A percentile compares a stretch with the other conserved stretches of the same genome.
Evolutionary conservation across 306 rosid species (phyloP).

Genomic region (Dryas drummondii): DNA sequence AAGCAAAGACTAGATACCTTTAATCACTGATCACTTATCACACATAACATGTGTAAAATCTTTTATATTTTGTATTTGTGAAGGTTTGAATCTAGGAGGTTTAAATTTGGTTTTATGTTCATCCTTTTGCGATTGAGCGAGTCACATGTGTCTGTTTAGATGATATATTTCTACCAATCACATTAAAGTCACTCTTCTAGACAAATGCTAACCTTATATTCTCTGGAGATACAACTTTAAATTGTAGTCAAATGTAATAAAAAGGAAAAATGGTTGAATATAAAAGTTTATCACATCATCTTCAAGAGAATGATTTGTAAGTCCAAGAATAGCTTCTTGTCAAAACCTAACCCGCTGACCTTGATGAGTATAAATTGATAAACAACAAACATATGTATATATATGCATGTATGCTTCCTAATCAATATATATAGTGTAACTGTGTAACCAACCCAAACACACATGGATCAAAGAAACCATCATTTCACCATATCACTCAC

Average conservation of each 20-base stretch:
- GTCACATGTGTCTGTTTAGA: too few relatives aligned
- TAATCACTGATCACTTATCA: too few relatives aligned
- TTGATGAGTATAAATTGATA: not conserved
- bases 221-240: not conserved
- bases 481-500: not conserved
- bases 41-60: too few relatives aligned
- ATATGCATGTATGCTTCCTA: not conserved
- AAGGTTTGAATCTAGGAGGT: too few relatives aligned
- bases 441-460: not conserved
- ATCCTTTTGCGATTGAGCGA: too few relatives aligned
- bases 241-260: not conserved
- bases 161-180: too few relatives aligned
- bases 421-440: not conserved
- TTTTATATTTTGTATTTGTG: too few relatives aligned
- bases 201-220: not conserved
- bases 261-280: not conserved
- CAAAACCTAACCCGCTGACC: not conserved
- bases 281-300: too few relatives aligned
- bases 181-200: too few relatives aligned
- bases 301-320: too few relatives aligned
- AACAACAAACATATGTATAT: not conserved
- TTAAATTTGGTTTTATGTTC: too few relatives aligned
- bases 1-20: too few relatives aligned
- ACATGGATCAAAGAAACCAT: slow-evolving; percentile 23
- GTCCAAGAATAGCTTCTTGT: not conserved